These are phyloP conservation scores for Schwanniomyces etchellsii DNA, from an alignment of 1,139 yeast genomes.

Conservation along the genomic window DNA sequence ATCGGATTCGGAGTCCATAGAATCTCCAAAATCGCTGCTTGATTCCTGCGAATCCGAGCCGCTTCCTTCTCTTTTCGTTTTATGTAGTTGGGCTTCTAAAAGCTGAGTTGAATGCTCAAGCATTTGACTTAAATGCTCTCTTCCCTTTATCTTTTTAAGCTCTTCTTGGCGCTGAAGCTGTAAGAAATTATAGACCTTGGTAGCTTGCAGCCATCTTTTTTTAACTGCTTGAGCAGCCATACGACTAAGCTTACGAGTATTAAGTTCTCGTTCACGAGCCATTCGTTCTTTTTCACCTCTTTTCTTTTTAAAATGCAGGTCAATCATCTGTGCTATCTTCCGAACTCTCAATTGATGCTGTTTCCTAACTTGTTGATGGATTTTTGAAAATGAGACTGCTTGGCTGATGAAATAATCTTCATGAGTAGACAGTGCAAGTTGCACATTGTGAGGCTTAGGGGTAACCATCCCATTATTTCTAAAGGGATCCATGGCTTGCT, in stretches of 20 bases:
- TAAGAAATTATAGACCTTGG: slow-evolving; percentile 63
- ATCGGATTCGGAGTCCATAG: slow-evolving; percentile 10
- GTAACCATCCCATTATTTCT: slow-evolving; percentile 33
- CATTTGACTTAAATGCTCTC: slow-evolving; percentile 83
- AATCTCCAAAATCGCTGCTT: slow-evolving; percentile 12
- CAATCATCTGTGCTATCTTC: slow-evolving; percentile 77
- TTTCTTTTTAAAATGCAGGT: slow-evolving; percentile 77
- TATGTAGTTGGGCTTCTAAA: slow-evolving; percentile 73
- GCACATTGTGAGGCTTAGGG: slow-evolving; percentile 37
- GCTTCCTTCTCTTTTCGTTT: slow-evolving; percentile 22
- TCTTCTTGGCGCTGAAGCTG: slow-evolving; percentile 58
- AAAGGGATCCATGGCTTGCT: slow-evolving; percentile 37
- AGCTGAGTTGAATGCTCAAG: slow-evolving; percentile 87
- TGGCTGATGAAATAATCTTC: slow-evolving; percentile 74
- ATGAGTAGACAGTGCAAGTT: slow-evolving; percentile 37
- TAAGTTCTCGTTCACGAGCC: slow-evolving; percentile 63
- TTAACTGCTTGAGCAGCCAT: slow-evolving; percentile 79
- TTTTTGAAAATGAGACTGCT: slow-evolving; percentile 65
- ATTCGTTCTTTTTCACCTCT: slow-evolving; percentile 86
- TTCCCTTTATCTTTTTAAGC: slow-evolving; percentile 70
- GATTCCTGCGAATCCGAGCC: slow-evolving; percentile 11
- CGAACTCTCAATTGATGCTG: slow-evolving; percentile 65
- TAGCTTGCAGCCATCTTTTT: slow-evolving; percentile 88
- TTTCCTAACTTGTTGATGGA: slow-evolving; percentile 63
- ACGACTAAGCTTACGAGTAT: slow-evolving; percentile 64